Evolutionary conservation across 2,329 filamentous ascomycete genomes (phyloP).

Genomic region (Verticillium nonalfalfae): DNA sequence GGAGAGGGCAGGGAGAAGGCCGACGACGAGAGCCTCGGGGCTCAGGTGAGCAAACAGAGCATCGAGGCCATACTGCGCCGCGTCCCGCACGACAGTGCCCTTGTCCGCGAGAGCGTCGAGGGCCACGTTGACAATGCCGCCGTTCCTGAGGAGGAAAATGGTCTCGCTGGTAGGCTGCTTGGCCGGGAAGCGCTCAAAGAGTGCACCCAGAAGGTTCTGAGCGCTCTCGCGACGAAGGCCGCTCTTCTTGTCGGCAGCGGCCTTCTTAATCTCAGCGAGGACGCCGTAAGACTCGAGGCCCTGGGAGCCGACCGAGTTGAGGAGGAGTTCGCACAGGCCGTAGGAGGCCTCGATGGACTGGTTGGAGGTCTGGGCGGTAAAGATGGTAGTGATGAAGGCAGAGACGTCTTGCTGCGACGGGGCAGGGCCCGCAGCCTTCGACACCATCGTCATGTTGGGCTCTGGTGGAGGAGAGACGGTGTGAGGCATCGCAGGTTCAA

Average conservation of each 20-base stretch:
- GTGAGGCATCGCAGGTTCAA: slow-evolving; percentile 35
- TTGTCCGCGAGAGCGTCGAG: slow-evolving; percentile 89
- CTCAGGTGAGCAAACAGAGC: slow-evolving; percentile 74
- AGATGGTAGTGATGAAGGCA: slow-evolving; percentile 59
- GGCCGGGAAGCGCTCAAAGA: slow-evolving; percentile 83
- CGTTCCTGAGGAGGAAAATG: slow-evolving; percentile 75
- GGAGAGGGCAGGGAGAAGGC: slow-evolving; percentile 69
- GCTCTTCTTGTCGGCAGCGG: slow-evolving; percentile 90
- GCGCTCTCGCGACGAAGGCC: slow-evolving; percentile 78
- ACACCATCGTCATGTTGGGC: slow-evolving; percentile 28
- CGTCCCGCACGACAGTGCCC: slow-evolving; percentile 78
- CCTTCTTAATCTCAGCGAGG: slow-evolving; percentile 57
- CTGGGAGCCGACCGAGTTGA: slow-evolving; percentile 45
- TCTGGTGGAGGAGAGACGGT: slow-evolving; percentile 36
- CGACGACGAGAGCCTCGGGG: slow-evolving; percentile 76
- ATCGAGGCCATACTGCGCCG: slow-evolving; percentile 90
- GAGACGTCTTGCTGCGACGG: slow-evolving; percentile 62
- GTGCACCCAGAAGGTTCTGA: slow-evolving; percentile 88
- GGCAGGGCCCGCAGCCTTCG: slow-evolving; percentile 42
- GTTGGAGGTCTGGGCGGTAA: slow-evolving; percentile 62
- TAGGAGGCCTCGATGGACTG: slow-evolving; percentile 61
- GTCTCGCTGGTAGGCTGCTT: slow-evolving; percentile 74
- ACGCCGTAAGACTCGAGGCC: slow-evolving; percentile 49
- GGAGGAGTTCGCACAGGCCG: slow-evolving; percentile 51
- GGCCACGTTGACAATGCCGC: slow-evolving; percentile 62